A percentile compares a stretch with the other conserved stretches of the same genome.
These are phyloP conservation scores for Lachancea nothofagi DNA, from an alignment of 805 yeast genomes.

Conservation along the genomic window DNA sequence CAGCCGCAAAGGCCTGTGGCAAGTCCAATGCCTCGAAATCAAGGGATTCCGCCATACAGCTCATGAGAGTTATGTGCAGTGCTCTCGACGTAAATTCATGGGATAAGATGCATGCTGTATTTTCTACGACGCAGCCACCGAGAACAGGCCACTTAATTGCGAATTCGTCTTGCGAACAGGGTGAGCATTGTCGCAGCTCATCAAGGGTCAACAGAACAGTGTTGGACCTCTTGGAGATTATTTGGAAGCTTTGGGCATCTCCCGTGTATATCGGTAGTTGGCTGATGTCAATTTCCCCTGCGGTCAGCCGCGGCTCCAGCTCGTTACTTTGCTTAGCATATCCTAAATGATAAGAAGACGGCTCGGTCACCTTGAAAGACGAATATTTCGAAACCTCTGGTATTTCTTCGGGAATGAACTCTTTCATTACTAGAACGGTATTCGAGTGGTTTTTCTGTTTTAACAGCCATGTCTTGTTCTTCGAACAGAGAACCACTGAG, in stretches of 20 bases:
- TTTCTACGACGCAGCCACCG: conserved; percentile 53
- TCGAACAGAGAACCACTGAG: conserved; percentile 55
- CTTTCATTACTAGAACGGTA: conserved; percentile 54
- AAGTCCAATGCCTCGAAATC: conserved; percentile 27
- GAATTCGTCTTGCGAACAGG: conserved; percentile 54
- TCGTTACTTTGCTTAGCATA: conserved; percentile 28
- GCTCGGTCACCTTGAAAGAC: conserved; percentile 33
- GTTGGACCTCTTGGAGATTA: conserved; percentile 14
- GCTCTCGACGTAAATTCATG: conserved; percentile 32
- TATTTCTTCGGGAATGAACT: conserved; percentile 21
- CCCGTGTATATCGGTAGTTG: conserved; percentile 38
- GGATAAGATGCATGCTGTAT: conserved; percentile 36
- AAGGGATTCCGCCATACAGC: conserved; percentile 35
- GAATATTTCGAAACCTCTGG: conserved; percentile 15
- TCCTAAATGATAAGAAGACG: conserved; percentile 31
- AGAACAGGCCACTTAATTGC: conserved; percentile 43
- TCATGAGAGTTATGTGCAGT: conserved; percentile 35
- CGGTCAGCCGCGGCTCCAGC: conserved; percentile 34
- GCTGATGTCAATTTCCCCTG: conserved; percentile 32
- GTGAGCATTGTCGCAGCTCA: conserved; percentile 32
- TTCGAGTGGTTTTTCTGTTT: conserved; percentile 86
- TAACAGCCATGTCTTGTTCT: conserved; percentile 52
- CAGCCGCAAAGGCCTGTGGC: conserved; percentile 28
- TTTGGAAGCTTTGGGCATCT: conserved; percentile 10
- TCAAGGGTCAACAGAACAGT: conserved; percentile 34